These are phyloP conservation scores for Camellia granthamiana DNA, from an alignment of 148 eudicot species.

Conservation along the genomic window DNA sequence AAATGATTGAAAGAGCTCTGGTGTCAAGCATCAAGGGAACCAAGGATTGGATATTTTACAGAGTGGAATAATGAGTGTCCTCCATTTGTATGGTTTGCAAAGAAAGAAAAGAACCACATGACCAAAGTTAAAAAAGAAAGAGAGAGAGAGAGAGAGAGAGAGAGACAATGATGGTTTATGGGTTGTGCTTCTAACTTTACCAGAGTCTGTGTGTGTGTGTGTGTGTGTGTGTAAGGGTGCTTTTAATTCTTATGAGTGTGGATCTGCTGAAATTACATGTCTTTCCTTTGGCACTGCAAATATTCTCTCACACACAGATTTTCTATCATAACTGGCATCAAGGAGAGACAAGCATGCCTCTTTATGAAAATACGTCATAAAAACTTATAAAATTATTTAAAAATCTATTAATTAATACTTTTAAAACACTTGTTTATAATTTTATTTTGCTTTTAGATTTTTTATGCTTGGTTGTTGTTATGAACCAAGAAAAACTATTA, in stretches of 20 bases:
- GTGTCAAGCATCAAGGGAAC: constrained; percentile 43
- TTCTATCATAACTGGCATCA: constrained; percentile 17
- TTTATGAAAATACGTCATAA: too few species aligned
- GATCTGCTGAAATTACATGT: background rate
- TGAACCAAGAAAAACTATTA: too few species aligned
- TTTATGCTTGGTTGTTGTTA: too few species aligned
- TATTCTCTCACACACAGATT: constrained; percentile 6
- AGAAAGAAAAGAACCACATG: constrained; percentile 4
- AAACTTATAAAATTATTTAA: too few species aligned
- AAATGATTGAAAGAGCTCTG: constrained; percentile 26
- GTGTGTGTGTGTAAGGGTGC: background rate
- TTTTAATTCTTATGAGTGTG: constrained; percentile 8
- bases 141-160: background rate
- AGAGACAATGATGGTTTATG: background rate
- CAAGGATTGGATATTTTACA: constrained; percentile 20
- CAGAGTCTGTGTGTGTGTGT: background rate
- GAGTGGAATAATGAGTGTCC: constrained; percentile 22
- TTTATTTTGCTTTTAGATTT: too few species aligned
- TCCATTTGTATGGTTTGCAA: background rate
- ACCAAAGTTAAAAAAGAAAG: constrained; percentile 7
- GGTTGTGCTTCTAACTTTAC: background rate
- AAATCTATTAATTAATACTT: too few species aligned
- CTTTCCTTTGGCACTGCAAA: background rate
- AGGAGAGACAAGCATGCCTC: constrained; percentile 24
- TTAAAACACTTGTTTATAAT: too few species aligned